Evolutionary conservation across 2,329 filamentous ascomycete genomes (phyloP).

Genomic region (Fonsecaea nubica): DNA sequence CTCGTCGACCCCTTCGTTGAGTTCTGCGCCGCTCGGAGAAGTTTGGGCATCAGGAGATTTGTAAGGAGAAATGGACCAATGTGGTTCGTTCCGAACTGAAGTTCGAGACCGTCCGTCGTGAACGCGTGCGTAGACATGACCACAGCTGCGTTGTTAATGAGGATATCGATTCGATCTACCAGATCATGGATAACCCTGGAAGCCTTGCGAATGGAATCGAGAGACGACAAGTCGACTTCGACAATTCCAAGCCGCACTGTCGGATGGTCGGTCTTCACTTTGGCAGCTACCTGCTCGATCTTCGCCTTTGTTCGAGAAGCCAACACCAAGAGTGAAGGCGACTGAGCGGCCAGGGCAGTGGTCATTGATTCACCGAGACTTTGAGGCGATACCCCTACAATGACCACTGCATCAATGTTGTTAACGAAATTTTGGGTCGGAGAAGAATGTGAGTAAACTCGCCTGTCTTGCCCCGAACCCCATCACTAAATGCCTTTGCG

Average conservation of each 20-base stretch:
- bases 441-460: constrained; percentile 12
- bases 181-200: constrained; percentile 44
- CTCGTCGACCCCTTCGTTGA: constrained; percentile 30
- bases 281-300: constrained; percentile 43
- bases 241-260: constrained; percentile 41
- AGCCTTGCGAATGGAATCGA: constrained; percentile 44
- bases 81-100: constrained; percentile 50
- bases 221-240: constrained; percentile 47
- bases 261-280: constrained; percentile 39
- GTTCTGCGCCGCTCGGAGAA: constrained; percentile 42
- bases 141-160: constrained; percentile 56
- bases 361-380: constrained; percentile 49
- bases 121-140: constrained; percentile 44
- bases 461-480: constrained; percentile 40
- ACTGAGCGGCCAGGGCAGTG: constrained; percentile 46
- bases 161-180: constrained; percentile 48
- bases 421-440: background rate
- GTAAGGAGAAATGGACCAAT: constrained; percentile 51
- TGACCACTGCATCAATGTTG: constrained; percentile 44
- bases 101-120: constrained; percentile 48
- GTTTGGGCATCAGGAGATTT: constrained; percentile 49
- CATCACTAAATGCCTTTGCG: constrained; percentile 38
- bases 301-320: constrained; percentile 49
- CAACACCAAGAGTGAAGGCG: constrained; percentile 49
- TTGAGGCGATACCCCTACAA: constrained; percentile 51